phyloP scores from a whole-genome alignment of 345 rosid genomes.

The Populus deltoides region DNA sequence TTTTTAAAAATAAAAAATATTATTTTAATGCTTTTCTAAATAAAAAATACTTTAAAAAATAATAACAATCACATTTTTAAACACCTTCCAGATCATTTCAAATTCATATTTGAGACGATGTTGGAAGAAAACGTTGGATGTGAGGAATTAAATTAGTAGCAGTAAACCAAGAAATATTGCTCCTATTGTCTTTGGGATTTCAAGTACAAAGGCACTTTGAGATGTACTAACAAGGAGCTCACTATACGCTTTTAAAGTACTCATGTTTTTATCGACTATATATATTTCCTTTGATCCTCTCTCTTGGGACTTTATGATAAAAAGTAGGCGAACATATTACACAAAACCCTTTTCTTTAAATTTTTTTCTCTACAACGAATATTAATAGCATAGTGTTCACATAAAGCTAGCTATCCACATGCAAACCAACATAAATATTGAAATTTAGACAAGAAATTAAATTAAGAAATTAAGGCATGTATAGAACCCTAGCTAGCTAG shows the following conservation, averaged over 20 bases:
- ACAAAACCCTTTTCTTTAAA: not conserved
- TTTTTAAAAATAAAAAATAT: too few species aligned
- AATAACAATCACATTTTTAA: too few species aligned
- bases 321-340: not conserved
- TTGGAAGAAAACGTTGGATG: too few species aligned
- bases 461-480: not conserved
- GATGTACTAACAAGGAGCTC: not conserved
- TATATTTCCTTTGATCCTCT: not conserved
- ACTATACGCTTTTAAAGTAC: not conserved
- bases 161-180: too few species aligned
- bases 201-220: too few species aligned
- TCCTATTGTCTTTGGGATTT: too few species aligned
- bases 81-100: too few species aligned
- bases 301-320: not conserved
- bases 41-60: too few species aligned
- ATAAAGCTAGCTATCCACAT: not conserved
- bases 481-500: not conserved
- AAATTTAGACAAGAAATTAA: not conserved
- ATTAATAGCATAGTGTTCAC: not conserved
- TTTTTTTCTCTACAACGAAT: not conserved
- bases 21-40: too few species aligned
- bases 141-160: too few species aligned
- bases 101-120: too few species aligned
- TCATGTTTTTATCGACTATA: too few species aligned
- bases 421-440: not conserved